These are phyloP conservation scores for Syzygium oleosum DNA, from an alignment of 345 rosid genomes.

Conservation along the genomic window DNA sequence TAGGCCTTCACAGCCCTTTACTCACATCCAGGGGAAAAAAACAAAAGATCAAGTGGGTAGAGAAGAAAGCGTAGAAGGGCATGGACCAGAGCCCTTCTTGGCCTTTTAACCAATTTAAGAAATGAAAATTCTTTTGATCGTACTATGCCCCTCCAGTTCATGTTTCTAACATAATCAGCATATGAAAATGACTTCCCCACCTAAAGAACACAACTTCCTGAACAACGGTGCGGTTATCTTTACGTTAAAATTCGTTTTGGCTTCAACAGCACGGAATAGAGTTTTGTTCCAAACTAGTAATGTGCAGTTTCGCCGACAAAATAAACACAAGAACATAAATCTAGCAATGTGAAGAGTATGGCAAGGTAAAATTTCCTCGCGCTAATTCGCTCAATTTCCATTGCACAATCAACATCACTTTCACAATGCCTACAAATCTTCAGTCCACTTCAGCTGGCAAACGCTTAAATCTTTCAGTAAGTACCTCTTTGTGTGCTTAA, in stretches of 20 bases:
- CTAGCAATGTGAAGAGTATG: neutral
- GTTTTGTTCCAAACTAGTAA: neutral
- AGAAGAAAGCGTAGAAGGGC: neutral
- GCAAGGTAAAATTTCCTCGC: neutral
- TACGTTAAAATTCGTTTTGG: neutral
- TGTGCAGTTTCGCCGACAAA: neutral
- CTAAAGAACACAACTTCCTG: neutral
- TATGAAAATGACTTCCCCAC: neutral
- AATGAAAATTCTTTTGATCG: neutral
- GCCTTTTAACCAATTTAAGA: neutral
- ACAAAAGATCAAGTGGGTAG: neutral
- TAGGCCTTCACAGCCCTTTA: neutral
- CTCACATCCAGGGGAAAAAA: neutral
- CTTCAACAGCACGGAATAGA: neutral
- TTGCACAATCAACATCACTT: neutral
- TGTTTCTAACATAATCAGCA: neutral
- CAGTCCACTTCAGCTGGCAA: neutral
- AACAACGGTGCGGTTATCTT: neutral
- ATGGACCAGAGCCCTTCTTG: neutral
- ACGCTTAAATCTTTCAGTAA: neutral
- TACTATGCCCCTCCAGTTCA: neutral
- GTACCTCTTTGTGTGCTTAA: neutral
- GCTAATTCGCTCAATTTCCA: neutral
- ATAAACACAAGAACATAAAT: neutral
- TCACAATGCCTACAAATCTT: neutral